phyloP scores from a whole-genome alignment of 1,284 basidiomycete species.

The Ustilago esculenta region DNA sequence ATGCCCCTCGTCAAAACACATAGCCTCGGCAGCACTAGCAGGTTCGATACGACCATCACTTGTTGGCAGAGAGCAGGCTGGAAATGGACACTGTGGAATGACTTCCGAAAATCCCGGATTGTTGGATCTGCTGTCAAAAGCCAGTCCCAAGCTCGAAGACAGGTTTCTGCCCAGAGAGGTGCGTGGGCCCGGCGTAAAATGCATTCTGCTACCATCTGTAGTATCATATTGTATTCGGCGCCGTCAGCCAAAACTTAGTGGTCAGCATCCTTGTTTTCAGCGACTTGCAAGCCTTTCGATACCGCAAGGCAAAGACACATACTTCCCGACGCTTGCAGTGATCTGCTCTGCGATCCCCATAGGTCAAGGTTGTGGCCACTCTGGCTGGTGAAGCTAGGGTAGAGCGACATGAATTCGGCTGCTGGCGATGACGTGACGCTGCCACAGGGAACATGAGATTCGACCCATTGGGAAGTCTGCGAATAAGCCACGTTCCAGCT shows the following conservation, averaged over 20 bases:
- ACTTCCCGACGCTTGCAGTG: neutral
- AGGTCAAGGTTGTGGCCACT: neutral
- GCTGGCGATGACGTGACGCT: neutral
- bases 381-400: neutral
- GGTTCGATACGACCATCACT: neutral
- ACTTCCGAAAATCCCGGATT: neutral
- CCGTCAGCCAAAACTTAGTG: too few relatives aligned
- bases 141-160: neutral
- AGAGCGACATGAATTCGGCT: neutral
- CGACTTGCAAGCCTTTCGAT: too few relatives aligned
- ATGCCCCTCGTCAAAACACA: neutral
- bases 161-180: too few relatives aligned
- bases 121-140: neutral
- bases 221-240: too few relatives aligned
- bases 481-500: neutral
- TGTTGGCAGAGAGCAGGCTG: neutral
- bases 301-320: neutral
- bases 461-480: neutral
- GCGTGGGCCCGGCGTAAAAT: slow-evolving; percentile 6
- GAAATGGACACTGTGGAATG: neutral
- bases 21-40: neutral
- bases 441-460: neutral
- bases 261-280: too few relatives aligned
- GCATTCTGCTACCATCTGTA: neutral
- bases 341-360: too few relatives aligned